Conservation (phyloP, 257 asterid genomes). For the Parsonsia alboflavescens region DNA sequence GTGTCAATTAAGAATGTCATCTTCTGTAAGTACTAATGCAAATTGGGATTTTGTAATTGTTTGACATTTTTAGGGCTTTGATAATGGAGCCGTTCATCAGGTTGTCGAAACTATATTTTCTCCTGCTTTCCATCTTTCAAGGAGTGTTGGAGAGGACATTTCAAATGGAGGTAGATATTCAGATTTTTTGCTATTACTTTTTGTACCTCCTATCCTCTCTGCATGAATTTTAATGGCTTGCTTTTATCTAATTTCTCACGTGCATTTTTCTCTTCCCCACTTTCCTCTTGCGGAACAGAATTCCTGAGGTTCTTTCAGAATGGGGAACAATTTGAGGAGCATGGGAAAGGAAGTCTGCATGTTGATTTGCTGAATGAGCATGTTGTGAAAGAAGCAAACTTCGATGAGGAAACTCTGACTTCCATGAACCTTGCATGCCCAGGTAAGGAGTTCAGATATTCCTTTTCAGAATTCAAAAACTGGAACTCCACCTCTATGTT, state of each 20-base stretch:
- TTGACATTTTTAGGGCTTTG: constrained; percentile 36
- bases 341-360: constrained; percentile 44
- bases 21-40: background rate
- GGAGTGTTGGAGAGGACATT: constrained; percentile 48
- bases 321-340: constrained; percentile 47
- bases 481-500: constrained; percentile 9
- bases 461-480: background rate
- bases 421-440: constrained; percentile 17
- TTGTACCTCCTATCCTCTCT: background rate
- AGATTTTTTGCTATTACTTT: constrained; percentile 3
- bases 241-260: constrained; percentile 2
- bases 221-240: background rate
- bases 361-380: constrained; percentile 30
- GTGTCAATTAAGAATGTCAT: background rate
- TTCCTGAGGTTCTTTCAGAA: constrained; percentile 50
- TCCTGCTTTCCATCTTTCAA: constrained; percentile 67
- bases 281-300: constrained; percentile 37
- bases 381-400: constrained; percentile 20
- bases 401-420: constrained; percentile 11
- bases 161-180: constrained; percentile 48
- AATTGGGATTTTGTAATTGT: constrained; percentile 13
- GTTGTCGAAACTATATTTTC: constrained; percentile 72
- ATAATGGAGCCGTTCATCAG: constrained; percentile 35
- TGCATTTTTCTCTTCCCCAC: constrained; percentile 6
- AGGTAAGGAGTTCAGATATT: constrained; percentile 18